phyloP scores from a whole-genome alignment of 257 asterid genomes.

The Solanum lignicaule region DNA sequence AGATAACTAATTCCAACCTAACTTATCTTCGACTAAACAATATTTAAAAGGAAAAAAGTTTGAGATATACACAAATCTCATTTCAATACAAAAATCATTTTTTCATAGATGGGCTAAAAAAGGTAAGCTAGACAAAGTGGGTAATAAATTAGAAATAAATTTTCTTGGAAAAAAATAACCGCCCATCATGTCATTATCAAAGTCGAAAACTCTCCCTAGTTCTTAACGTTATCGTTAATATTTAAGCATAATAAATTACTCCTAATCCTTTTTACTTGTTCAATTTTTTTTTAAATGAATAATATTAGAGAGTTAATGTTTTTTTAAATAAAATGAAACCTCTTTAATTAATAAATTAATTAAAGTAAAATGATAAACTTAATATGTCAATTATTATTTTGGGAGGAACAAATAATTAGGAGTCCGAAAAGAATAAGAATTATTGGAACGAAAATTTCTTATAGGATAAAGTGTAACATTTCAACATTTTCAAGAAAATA shows the following conservation, averaged over 20 bases:
- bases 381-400: no score
- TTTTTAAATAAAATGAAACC: no score
- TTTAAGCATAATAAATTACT: neutral
- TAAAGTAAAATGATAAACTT: neutral
- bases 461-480: neutral
- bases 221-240: neutral
- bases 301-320: no score
- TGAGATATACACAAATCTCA: neutral
- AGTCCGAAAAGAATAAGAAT: neutral
- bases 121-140: neutral
- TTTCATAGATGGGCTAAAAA: neutral
- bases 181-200: neutral
- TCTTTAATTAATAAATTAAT: no score
- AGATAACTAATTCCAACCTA: no score
- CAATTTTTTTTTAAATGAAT: rapidly evolving
- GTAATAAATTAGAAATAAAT: neutral
- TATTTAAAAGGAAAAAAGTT: no score
- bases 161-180: neutral
- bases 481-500: conserved; percentile 5
- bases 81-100: no score
- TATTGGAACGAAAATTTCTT: neutral
- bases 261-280: rapidly evolving
- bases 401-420: rapidly evolving
- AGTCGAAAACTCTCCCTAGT: neutral
- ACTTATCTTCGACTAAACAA: no score